These are phyloP conservation scores for Claviceps citrina DNA, from an alignment of 2,329 filamentous ascomycete genomes.

Conservation along the genomic window DNA sequence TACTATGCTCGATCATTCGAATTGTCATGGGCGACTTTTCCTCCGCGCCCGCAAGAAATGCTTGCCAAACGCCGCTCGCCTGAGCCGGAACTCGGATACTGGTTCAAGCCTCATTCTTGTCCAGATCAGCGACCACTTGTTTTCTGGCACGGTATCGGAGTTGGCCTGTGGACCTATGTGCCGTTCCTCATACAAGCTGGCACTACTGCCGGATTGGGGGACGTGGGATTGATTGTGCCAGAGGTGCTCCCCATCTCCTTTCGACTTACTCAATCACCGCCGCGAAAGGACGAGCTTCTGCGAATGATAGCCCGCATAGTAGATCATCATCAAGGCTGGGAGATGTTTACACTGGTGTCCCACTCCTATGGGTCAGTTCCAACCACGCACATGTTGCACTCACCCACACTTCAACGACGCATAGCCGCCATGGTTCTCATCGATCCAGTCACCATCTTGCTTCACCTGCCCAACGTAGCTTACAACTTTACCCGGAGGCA, in stretches of 20 bases:
- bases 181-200: conserved; percentile 39
- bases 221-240: conserved; percentile 47
- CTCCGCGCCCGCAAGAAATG: conserved; percentile 37
- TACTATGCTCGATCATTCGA: conserved; percentile 28
- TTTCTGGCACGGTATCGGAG: conserved; percentile 56
- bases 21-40: conserved; percentile 31
- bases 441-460: conserved; percentile 50
- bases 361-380: conserved; percentile 52
- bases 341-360: conserved; percentile 42
- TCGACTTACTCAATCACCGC: conserved; percentile 40
- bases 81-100: conserved; percentile 42
- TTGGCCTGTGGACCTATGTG: conserved; percentile 49
- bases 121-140: conserved; percentile 38
- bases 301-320: conserved; percentile 41
- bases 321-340: conserved; percentile 36
- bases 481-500: conserved; percentile 51
- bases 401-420: conserved; percentile 30
- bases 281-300: conserved; percentile 37
- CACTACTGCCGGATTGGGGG: conserved; percentile 13
- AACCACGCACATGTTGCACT: conserved; percentile 44
- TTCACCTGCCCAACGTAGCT: conserved; percentile 55
- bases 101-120: conserved; percentile 45
- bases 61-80: conserved; percentile 31
- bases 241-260: conserved; percentile 53
- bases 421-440: conserved; percentile 33